Percentiles rank a stretch among this genome's conserved stretches.
Conservation (phyloP, 2,329 filamentous ascomycete species). For the Xylaria sp. region DNA sequence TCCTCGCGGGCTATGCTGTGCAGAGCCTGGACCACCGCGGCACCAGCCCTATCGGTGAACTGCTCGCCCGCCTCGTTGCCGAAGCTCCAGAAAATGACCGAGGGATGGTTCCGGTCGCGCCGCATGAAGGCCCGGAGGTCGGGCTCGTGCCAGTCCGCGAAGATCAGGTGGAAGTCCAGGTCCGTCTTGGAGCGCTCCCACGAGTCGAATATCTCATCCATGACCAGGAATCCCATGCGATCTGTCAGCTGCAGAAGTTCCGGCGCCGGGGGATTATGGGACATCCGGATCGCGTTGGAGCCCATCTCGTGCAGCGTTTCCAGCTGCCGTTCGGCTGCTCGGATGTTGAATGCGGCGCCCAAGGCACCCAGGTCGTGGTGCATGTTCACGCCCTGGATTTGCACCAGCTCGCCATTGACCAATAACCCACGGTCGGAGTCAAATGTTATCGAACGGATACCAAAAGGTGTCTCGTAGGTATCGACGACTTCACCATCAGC, state of each 20-base stretch:
- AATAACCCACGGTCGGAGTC: constrained; percentile 45
- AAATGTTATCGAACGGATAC: constrained; percentile 49
- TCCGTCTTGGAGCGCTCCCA: constrained; percentile 51
- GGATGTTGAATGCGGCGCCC: constrained; percentile 53
- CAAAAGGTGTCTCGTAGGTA: constrained; percentile 53
- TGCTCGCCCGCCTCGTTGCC: constrained; percentile 60
- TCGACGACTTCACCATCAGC: constrained; percentile 38
- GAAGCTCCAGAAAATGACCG: constrained; percentile 54
- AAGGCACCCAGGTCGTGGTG: constrained; percentile 56
- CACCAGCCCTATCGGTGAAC: constrained; percentile 36
- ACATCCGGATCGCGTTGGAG: constrained; percentile 51
- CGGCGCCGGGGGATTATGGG: constrained; percentile 56
- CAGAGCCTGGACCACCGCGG: constrained; percentile 39
- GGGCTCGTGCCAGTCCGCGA: constrained; percentile 55
- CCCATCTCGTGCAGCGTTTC: constrained; percentile 54
- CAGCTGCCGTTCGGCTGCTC: constrained; percentile 52
- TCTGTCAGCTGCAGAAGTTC: constrained; percentile 55
- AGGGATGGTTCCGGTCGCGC: constrained; percentile 58
- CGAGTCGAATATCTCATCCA: constrained; percentile 58
- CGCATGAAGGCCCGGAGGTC: constrained; percentile 55
- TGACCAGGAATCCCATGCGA: constrained; percentile 51
- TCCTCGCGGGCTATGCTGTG: constrained; percentile 48
- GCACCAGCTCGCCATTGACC: constrained; percentile 49
- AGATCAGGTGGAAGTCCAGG: constrained; percentile 56
- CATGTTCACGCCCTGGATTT: constrained; percentile 51